phyloP scores from a whole-genome alignment of 2,329 filamentous ascomycete species.

The Penicillium nordicum region DNA sequence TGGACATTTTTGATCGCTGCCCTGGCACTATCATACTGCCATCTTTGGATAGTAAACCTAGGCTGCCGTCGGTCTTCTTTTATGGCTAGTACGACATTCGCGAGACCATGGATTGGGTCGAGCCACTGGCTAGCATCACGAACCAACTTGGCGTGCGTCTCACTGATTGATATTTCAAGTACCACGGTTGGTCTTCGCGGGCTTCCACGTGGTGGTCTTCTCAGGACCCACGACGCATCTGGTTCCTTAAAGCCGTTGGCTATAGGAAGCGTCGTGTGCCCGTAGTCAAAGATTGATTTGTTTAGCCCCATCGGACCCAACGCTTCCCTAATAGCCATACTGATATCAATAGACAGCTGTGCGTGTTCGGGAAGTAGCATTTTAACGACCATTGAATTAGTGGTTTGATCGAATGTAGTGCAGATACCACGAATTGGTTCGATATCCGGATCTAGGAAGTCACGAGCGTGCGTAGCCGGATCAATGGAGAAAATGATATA shows the following conservation, averaged over 20 bases:
- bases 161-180: neutral
- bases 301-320: neutral
- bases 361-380: constrained; percentile 3
- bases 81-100: neutral
- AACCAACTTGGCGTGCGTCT: neutral
- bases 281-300: neutral
- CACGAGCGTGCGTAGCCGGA: neutral
- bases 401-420: neutral
- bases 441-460: constrained; percentile 5
- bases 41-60: constrained; percentile 1
- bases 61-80: neutral
- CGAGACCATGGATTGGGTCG: neutral
- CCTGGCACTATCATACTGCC: neutral
- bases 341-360: neutral
- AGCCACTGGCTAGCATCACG: neutral
- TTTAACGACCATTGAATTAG: constrained; percentile 1
- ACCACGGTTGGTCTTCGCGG: constrained; percentile 2
- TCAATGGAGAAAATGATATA: too few relatives aligned
- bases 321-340: neutral
- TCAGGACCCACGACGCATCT: neutral
- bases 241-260: neutral
- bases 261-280: neutral
- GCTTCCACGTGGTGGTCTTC: neutral
- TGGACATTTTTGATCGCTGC: neutral
- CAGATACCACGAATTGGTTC: constrained; percentile 2